These are phyloP conservation scores for Striga hermonthica DNA, from an alignment of 305 asterid species.

Conservation along the genomic window DNA sequence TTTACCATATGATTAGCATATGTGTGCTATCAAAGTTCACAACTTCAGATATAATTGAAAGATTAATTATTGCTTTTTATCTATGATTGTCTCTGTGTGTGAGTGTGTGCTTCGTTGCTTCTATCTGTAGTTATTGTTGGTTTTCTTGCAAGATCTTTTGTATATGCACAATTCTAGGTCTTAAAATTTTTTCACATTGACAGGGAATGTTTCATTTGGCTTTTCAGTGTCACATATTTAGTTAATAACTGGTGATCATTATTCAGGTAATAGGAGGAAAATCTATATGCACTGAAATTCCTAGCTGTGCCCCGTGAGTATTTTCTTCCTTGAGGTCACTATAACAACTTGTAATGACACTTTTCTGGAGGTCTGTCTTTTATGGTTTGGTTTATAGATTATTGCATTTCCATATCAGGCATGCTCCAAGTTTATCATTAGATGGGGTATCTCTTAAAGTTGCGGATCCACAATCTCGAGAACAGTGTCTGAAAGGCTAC, in stretches of 20 bases:
- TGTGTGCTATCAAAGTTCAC: background rate
- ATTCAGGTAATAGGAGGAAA: conserved; percentile 68
- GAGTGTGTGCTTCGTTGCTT: background rate
- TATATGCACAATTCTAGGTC: too few relatives aligned
- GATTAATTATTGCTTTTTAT: background rate
- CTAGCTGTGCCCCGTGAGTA: conserved; percentile 66
- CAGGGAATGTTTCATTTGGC: conserved; percentile 14
- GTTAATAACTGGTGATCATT: conserved; percentile 35
- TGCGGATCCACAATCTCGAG: conserved; percentile 68
- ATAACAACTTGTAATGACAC: conserved; percentile 20
- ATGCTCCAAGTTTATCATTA: conserved; percentile 59
- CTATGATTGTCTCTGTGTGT: background rate
- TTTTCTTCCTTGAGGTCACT: conserved; percentile 25
- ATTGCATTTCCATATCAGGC: conserved; percentile 45
- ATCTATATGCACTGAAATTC: conserved; percentile 70
- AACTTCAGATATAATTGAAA: background rate
- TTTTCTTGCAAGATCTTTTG: background rate
- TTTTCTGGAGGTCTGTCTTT: conserved; percentile 22
- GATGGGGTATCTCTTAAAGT: conserved; percentile 63
- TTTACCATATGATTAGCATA: background rate
- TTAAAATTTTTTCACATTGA: background rate
- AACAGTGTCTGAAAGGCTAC: conserved; percentile 68
- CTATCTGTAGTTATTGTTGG: background rate
- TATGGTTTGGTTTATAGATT: conserved; percentile 27
- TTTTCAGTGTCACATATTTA: conserved; percentile 25